These are phyloP conservation scores for Flammula alnicola DNA, from an alignment of 1,284 basidiomycete genomes.

Conservation along the genomic window DNA sequence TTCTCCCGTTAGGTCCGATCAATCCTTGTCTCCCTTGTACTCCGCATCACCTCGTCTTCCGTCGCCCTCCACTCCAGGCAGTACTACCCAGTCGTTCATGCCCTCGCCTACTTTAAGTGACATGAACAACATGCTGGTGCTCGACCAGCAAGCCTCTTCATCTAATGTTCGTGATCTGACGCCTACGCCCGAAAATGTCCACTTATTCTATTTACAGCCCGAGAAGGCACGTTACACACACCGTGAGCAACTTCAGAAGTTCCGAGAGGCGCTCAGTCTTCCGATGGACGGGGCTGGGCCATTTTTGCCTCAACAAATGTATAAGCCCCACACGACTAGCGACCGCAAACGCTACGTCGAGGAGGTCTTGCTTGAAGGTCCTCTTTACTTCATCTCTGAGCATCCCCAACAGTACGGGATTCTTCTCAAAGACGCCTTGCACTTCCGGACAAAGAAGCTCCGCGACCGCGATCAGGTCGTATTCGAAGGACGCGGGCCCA, in stretches of 20 bases:
- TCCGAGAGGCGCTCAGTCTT: constrained; percentile 42
- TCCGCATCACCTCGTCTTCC: constrained; percentile 20
- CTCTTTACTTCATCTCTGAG: constrained; percentile 63
- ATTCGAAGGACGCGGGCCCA: constrained; percentile 71
- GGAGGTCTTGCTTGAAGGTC: constrained; percentile 61
- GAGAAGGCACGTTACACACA: constrained; percentile 35
- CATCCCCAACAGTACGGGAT: constrained; percentile 61
- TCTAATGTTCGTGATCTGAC: constrained; percentile 13
- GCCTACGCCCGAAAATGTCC: too few species aligned
- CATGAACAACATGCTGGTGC: constrained; percentile 16
- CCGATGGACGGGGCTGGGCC: constrained; percentile 42
- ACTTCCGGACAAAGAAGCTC: constrained; percentile 57
- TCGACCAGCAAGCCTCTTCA: constrained; percentile 10
- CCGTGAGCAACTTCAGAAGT: constrained; percentile 46
- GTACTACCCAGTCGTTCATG: constrained; percentile 13
- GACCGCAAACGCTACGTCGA: constrained; percentile 76
- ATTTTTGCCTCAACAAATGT: constrained; percentile 68
- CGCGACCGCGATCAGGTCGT: constrained; percentile 61
- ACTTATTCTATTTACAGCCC: constrained; percentile 8
- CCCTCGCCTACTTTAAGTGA: constrained; percentile 18
- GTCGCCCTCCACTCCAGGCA: constrained; percentile 23
- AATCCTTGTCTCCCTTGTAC: constrained; percentile 22
- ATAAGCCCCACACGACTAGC: constrained; percentile 74
- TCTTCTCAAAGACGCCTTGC: constrained; percentile 51
- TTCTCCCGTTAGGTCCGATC: constrained; percentile 20